Percentiles rank a stretch among this genome's conserved stretches.
These are phyloP conservation scores for Penicillium riverlandense DNA, from an alignment of 495 filamentous ascomycete genomes.

Conservation along the genomic window DNA sequence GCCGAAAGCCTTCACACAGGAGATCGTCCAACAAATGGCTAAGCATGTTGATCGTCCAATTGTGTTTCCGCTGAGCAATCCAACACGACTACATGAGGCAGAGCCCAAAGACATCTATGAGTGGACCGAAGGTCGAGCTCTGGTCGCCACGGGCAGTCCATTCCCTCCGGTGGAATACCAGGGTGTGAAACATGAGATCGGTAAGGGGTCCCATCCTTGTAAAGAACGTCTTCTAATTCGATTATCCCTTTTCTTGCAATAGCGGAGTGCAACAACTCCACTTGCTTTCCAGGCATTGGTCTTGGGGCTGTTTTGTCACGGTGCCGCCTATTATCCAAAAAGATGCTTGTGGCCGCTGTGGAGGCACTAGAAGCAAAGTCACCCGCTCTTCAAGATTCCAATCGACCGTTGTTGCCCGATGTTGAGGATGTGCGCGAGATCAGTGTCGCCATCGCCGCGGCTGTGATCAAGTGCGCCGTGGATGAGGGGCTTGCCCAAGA, in stretches of 20 bases:
- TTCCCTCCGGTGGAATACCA: constrained; percentile 69
- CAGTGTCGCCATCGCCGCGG: constrained; percentile 69
- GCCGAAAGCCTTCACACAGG: constrained; percentile 70
- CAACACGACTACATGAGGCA: constrained; percentile 79
- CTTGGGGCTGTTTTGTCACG: constrained; percentile 68
- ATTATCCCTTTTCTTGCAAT: constrained; percentile 1
- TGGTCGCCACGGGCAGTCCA: constrained; percentile 82
- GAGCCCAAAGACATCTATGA: constrained; percentile 65
- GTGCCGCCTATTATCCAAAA: constrained; percentile 55
- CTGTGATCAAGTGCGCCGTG: constrained; percentile 67
- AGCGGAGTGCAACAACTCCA: constrained; percentile 89
- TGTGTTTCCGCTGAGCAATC: constrained; percentile 81
- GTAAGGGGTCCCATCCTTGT: constrained; percentile 18
- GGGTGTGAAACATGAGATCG: constrained; percentile 58
- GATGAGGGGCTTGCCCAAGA: constrained; percentile 58
- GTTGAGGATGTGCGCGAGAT: constrained; percentile 68
- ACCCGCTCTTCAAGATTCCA: constrained; percentile 56
- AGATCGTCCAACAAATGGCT: constrained; percentile 73
- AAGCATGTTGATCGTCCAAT: constrained; percentile 68
- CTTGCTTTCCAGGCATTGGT: constrained; percentile 81
- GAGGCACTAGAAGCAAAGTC: constrained; percentile 63
- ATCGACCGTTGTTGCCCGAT: constrained; percentile 62
- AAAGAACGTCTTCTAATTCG: not conserved
- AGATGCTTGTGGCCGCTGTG: constrained; percentile 76
- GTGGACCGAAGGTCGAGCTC: constrained; percentile 71